Evolutionary conservation across 805 yeast species (phyloP).

Genomic region (Schwanniomyces sp.): DNA sequence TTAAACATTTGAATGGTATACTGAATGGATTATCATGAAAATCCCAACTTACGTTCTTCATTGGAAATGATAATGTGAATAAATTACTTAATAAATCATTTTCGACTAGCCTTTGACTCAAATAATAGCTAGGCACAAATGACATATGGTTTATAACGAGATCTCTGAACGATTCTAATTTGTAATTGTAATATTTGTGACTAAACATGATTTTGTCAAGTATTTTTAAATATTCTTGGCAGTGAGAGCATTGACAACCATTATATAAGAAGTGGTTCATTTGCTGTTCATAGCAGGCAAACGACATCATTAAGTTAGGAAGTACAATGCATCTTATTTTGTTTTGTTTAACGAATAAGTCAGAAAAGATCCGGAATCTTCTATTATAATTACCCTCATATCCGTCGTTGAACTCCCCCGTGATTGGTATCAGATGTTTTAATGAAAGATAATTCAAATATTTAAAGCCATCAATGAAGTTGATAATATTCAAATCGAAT

Average conservation of each 20-base stretch:
- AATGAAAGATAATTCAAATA: slow-evolving; percentile 46
- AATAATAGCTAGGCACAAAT: slow-evolving; percentile 48
- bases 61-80: slow-evolving; percentile 12
- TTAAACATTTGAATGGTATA: slow-evolving; percentile 35
- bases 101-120: slow-evolving; percentile 32
- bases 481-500: slow-evolving; percentile 50
- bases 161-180: slow-evolving; percentile 52
- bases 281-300: slow-evolving; percentile 68
- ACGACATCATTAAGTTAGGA: slow-evolving; percentile 59
- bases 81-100: slow-evolving; percentile 11
- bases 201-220: slow-evolving; percentile 63
- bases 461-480: slow-evolving; percentile 17
- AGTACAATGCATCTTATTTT: slow-evolving; percentile 47
- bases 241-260: slow-evolving; percentile 66
- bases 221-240: slow-evolving; percentile 47
- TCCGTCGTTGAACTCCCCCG: slow-evolving; percentile 61
- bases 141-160: slow-evolving; percentile 59
- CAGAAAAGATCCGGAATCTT: slow-evolving; percentile 51
- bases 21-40: slow-evolving; percentile 25
- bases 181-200: slow-evolving; percentile 57
- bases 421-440: slow-evolving; percentile 58
- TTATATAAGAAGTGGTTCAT: slow-evolving; percentile 75
- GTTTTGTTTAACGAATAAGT: slow-evolving; percentile 43
- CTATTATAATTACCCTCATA: slow-evolving; percentile 73
- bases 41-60: slow-evolving; percentile 29